Percentiles rank a stretch among this genome's conserved stretches.
Conservation (phyloP, 768 basidiomycete species). For the Russula lepida region DNA sequence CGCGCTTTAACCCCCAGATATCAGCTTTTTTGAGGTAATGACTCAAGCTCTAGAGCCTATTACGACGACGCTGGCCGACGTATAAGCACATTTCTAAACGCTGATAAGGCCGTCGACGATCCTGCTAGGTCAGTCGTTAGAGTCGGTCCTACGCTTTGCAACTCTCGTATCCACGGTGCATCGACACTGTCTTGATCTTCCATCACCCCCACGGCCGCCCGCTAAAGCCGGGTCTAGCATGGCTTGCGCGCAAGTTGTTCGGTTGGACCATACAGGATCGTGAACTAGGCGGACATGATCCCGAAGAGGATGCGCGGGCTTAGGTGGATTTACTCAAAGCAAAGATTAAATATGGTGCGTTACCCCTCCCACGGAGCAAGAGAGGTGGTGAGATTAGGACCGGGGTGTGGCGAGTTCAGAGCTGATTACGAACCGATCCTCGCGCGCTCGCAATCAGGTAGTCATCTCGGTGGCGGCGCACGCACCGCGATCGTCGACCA, state of each 20-base stretch:
- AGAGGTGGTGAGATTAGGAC: conserved; percentile 29
- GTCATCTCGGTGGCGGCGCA: too few species aligned
- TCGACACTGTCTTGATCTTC: conserved; percentile 93
- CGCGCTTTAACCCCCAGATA: not conserved
- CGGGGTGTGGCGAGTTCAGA: conserved; percentile 76
- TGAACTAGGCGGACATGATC: too few species aligned
- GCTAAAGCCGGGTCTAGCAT: conserved; percentile 91
- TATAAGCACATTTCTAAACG: conserved; percentile 27
- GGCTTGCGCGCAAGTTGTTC: conserved; percentile 93
- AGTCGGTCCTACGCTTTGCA: conserved; percentile 85
- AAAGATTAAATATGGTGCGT: conserved; percentile 65
- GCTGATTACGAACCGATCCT: conserved; percentile 83
- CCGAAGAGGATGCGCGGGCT: too few species aligned
- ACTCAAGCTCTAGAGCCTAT: too few species aligned
- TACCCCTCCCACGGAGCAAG: not conserved
- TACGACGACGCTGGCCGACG: too few species aligned
- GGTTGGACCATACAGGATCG: conserved; percentile 79
- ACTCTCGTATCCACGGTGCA: conserved; percentile 75
- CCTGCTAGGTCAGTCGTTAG: conserved; percentile 91
- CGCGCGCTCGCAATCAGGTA: conserved; percentile 38
- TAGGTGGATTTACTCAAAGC: too few species aligned
- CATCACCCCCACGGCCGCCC: conserved; percentile 89
- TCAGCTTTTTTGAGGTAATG: conserved; percentile 49
- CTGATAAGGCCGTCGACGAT: conserved; percentile 62
- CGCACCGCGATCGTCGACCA: too few species aligned